Evolutionary conservation across 129 eudicot genomes (phyloP), one percentile per base, ranked within the genome.

Genomic region (Calendula officinalis): DNA sequence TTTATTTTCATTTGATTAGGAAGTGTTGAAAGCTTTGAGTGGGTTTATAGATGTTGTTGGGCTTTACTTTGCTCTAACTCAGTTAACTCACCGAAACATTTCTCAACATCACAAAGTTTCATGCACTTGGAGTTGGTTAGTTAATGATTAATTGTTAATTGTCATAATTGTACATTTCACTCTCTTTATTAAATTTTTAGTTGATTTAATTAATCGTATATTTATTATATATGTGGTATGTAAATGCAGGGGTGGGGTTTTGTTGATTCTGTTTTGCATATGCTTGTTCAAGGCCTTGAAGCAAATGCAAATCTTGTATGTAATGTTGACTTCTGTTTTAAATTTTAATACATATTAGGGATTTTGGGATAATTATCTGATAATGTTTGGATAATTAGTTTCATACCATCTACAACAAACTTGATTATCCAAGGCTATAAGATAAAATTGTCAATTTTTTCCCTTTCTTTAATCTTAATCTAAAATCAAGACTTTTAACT

Each of bases 71-170:
- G 96, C 99, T 70, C 82, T 92, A 80, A 92, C 99, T 66, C 96
- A 88, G 56, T 69, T 88, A 69, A 85, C 99, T 51, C 99, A 92
- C 80, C 77, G 99, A 69, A 88, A 92, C 72, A 92, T 92, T 54
- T 92, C 99, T 39, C 99, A 92, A 69, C 85, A 92, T 71, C 99
- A 92, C 76, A 92, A n/a, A 92, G 63, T 92, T 92, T 54, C 99
- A 92, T 76, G 96, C 99, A 37, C 96, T 92, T 81, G 99, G 99
- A 61, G 89, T 88, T 12, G 99, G 99, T 88, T 41, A 83, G 95
- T 22, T 1, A 22, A 0, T 22, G 2, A 22, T 22, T 22, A 22
- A 22, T n/a, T n/a, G n/a, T n/a, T n/a, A n/a, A n/a, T 22, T 0
- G 2, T 22, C 30, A 22, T 22, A 22, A 22, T n/a, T n/a, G n/a